Conservation (phyloP, 208 protist genomes). For the Herpetomonas muscarum region DNA sequence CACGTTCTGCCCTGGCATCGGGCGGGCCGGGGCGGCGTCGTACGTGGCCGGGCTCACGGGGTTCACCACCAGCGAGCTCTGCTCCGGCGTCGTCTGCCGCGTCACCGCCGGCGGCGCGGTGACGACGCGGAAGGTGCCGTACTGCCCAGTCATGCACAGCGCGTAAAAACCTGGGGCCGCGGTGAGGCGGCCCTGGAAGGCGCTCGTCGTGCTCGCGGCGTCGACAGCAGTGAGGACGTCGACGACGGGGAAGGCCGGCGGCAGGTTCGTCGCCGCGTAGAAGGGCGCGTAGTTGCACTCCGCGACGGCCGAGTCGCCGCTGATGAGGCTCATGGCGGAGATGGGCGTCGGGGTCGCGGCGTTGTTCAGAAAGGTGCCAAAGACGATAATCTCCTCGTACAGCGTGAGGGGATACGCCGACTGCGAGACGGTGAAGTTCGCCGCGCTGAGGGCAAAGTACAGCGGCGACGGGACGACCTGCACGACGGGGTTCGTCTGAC, state of each 20-base stretch:
- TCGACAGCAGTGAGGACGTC: conserved; percentile 17
- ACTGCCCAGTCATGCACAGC: conserved; percentile 60
- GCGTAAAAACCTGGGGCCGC: conserved; percentile 34
- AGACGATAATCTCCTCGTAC: conserved; percentile 73
- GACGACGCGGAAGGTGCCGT: conserved; percentile 59
- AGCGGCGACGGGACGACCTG: conserved; percentile 48
- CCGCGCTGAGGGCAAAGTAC: conserved; percentile 52
- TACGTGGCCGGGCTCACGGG: conserved; percentile 40
- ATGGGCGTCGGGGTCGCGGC: conserved; percentile 15
- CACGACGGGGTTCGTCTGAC: conserved; percentile 22
- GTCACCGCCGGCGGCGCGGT: conserved; percentile 13
- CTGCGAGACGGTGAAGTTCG: conserved; percentile 36
- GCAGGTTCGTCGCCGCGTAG: conserved; percentile 17
- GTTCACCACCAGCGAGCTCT: conserved; percentile 24
- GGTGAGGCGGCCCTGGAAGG: conserved; percentile 48
- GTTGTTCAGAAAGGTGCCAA: conserved; percentile 33
- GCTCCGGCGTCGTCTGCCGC: not conserved
- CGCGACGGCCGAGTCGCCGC: conserved; percentile 22
- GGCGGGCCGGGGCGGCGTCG: conserved; percentile 21
- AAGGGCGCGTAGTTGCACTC: conserved; percentile 86
- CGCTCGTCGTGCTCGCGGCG: conserved; percentile 14
- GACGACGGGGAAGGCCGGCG: conserved; percentile 22
- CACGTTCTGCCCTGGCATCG: conserved; percentile 54
- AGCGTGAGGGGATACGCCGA: conserved; percentile 28
- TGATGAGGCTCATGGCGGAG: conserved; percentile 35